A percentile compares a stretch with the other conserved stretches of the same genome.
Evolutionary conservation across 2,329 filamentous ascomycete genomes (phyloP).

Genomic region (Sporothrix globosa): DNA sequence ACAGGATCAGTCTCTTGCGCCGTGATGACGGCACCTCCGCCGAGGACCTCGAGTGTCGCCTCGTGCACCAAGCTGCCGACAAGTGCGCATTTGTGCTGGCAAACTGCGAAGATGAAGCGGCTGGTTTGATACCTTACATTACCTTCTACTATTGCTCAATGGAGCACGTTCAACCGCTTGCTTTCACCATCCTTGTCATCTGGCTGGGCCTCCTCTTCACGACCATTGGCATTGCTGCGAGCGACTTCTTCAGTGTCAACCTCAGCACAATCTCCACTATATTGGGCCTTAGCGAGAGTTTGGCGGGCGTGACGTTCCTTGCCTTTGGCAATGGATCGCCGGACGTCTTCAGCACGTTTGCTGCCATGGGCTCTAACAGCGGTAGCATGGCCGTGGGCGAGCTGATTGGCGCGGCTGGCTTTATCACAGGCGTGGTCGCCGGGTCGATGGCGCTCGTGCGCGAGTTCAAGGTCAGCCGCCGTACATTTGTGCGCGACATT

Average conservation of each 20-base stretch:
- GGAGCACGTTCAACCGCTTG: conserved; percentile 68
- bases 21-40: conserved; percentile 33
- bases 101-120: conserved; percentile 87
- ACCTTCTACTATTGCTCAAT: conserved; percentile 87
- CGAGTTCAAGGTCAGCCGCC: conserved; percentile 87
- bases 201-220: conserved; percentile 93
- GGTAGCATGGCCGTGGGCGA: conserved; percentile 96
- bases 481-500: conserved; percentile 89
- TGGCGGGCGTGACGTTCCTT: conserved; percentile 94
- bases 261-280: conserved; percentile 88
- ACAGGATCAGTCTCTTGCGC: conserved; percentile 8
- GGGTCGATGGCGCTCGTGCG: conserved; percentile 97
- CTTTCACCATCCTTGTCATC: conserved; percentile 74
- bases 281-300: conserved; percentile 90
- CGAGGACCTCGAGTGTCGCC: conserved; percentile 64
- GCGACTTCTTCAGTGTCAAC: conserved; percentile 98
- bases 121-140: conserved; percentile 86
- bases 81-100: conserved; percentile 83
- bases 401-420: conserved; percentile 89
- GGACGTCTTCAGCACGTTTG: conserved; percentile 98
- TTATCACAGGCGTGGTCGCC: conserved; percentile 94
- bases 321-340: conserved; percentile 98
- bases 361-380: conserved; percentile 94
- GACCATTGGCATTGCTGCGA: conserved; percentile 95
- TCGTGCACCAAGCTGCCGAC: conserved; percentile 75